Conservation (phyloP, 371 early-diverging fungal species). For the Lichtheimia hyalospora region DNA sequence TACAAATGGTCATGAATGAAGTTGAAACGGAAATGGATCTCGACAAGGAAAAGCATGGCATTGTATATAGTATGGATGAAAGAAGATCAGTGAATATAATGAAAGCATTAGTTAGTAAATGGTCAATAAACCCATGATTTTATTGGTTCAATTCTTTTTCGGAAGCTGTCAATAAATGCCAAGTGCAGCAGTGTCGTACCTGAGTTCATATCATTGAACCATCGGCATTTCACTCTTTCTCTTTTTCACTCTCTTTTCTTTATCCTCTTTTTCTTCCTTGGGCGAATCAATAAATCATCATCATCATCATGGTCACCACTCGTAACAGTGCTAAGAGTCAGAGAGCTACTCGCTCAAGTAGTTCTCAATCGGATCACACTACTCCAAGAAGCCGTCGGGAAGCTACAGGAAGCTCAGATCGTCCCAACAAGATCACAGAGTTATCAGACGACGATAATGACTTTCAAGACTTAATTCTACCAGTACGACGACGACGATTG, state of each 20-base stretch:
- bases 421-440: not conserved
- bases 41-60: slow-evolving; percentile 4
- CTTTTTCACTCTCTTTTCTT: slow-evolving; percentile 7
- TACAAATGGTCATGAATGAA: slow-evolving; percentile 21
- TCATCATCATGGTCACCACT: slow-evolving; percentile 16
- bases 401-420: not conserved
- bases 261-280: not conserved
- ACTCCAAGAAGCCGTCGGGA: not conserved
- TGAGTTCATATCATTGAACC: not conserved
- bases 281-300: not conserved
- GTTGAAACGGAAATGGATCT: slow-evolving; percentile 23
- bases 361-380: not conserved
- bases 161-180: no score
- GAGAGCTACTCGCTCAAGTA: not conserved
- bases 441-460: not conserved
- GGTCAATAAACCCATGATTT: slow-evolving; percentile 25
- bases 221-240: slow-evolving; percentile 2
- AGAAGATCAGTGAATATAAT: slow-evolving; percentile 29
- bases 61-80: slow-evolving; percentile 38
- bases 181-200: no score
- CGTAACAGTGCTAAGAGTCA: slow-evolving; percentile 5
- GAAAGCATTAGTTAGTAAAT: slow-evolving; percentile 39
- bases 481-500: not conserved
- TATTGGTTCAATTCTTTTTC: not conserved
- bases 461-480: no score